A percentile compares a stretch with the other conserved stretches of the same genome.
phyloP scores from a whole-genome alignment of 441 rosid species.

The Brassica hybrid region DNA sequence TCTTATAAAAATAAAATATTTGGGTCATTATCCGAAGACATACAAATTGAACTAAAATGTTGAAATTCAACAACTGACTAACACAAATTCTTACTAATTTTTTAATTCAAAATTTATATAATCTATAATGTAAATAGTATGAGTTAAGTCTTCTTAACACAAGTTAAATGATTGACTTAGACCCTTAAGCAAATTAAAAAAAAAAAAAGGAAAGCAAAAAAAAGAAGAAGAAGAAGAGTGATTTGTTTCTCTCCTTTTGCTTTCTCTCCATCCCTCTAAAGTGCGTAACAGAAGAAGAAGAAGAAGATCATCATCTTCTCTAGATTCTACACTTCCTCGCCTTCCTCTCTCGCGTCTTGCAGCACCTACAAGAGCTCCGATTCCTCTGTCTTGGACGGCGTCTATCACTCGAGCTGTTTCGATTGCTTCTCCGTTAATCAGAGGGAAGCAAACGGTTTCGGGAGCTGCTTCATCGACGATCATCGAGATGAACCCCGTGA shows the following conservation, averaged over 20 bases:
- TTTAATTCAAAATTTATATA: no score
- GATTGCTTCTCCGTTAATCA: slow-evolving; percentile 1
- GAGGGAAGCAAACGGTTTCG: neutral
- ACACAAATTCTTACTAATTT: neutral
- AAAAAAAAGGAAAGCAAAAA: neutral
- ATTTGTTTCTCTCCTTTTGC: neutral
- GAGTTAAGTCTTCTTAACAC: neutral
- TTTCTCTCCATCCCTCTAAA: slow-evolving; percentile 32
- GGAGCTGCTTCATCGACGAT: neutral
- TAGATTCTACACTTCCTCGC: neutral
- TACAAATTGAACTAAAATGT: neutral
- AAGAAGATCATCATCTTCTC: neutral
- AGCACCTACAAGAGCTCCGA: neutral
- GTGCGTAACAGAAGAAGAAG: neutral
- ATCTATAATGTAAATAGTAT: neutral
- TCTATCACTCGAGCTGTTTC: neutral
- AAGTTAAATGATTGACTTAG: neutral
- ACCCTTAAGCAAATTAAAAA: neutral
- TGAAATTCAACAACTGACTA: neutral
- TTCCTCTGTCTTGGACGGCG: neutral
- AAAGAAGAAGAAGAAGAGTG: neutral
- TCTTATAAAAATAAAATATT: neutral
- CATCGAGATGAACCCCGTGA: neutral
- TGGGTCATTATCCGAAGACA: neutral
- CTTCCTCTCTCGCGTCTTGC: neutral